A percentile compares a stretch with the other conserved stretches of the same genome.
Evolutionary conservation across 1,284 basidiomycete genomes (phyloP).

Genomic region (Tetrapyrgos nigripes): DNA sequence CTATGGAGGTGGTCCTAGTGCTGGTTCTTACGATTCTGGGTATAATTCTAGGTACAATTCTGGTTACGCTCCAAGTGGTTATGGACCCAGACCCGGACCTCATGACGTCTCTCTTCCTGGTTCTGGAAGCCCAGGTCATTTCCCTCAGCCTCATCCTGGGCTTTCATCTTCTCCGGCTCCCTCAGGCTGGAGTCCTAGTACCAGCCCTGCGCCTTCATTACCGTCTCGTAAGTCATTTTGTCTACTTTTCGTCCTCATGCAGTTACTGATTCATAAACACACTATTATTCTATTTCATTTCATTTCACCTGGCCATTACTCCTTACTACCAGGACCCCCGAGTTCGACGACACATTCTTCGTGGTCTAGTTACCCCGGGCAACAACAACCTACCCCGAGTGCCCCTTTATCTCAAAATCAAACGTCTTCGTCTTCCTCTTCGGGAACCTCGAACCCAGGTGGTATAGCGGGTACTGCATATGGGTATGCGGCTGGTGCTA

Average conservation of each 20-base stretch:
- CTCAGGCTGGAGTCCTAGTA: background rate
- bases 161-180: background rate
- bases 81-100: background rate
- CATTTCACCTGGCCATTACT: too few species aligned
- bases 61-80: background rate
- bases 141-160: background rate
- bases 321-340: background rate
- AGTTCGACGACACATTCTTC: background rate
- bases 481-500: too few species aligned
- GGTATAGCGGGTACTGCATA: background rate
- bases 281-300: background rate
- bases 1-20: background rate
- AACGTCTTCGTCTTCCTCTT: background rate
- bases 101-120: background rate
- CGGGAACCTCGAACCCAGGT: background rate
- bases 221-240: conserved; percentile 42
- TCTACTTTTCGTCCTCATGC: conserved; percentile 14
- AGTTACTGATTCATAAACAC: background rate
- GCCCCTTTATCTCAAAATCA: too few species aligned
- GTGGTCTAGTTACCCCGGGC: background rate
- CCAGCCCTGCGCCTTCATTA: conserved; percentile 27
- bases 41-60: background rate
- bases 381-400: background rate
- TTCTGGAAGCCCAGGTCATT: background rate
- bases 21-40: background rate